Evolutionary conservation across 257 asterid species (phyloP), one percentile per base, ranked within the genome.

Genomic region (Jaltomata sinuosa): DNA sequence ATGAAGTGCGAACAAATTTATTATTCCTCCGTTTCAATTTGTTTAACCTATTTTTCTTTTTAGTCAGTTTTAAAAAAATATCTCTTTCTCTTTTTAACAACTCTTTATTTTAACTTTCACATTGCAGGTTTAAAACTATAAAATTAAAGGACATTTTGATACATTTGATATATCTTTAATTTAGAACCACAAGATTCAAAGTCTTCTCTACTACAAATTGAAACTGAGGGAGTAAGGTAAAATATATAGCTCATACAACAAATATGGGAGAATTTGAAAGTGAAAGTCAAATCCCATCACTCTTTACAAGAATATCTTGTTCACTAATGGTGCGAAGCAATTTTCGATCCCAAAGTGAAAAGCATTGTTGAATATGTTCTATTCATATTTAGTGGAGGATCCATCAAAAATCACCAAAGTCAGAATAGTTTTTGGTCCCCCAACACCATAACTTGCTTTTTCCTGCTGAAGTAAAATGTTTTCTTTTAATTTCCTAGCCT

Each of bases 341-440:
- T 89, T 93, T 93, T 91, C 92, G 88, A 90, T 74, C 40, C 76
- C 87, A 87, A 89, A 90, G 89, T 84, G 91, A 93, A 89, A n/a
- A 88, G 89, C 92, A 53, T 85, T 78, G 89, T 93, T 91, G 92
- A 93, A 93, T 93, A 89, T 88, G 90, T 89, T 89, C 91, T 31
- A 81, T 81, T 77, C 34, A 53, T 16, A 72, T 86, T 78, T 84
- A 88, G 94, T 90, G 94, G 91, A 88, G 90, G 87, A 85, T 86
- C 85, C 88, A 91, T 89, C 90, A 86, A 88, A 22, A 45, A 25
- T 3, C 40, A 87, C 83, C 57, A 22, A 86, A 86, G 59, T 87
- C 87, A 67, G 50, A 47, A 65, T 81, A 36, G 50, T 57, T 79
- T 89, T 87, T 91, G 93, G 92, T 89, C 92, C 93, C 93, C 92